Conservation (phyloP, 352 stramenopile species). For the Saprolegnia diclina region DNA sequence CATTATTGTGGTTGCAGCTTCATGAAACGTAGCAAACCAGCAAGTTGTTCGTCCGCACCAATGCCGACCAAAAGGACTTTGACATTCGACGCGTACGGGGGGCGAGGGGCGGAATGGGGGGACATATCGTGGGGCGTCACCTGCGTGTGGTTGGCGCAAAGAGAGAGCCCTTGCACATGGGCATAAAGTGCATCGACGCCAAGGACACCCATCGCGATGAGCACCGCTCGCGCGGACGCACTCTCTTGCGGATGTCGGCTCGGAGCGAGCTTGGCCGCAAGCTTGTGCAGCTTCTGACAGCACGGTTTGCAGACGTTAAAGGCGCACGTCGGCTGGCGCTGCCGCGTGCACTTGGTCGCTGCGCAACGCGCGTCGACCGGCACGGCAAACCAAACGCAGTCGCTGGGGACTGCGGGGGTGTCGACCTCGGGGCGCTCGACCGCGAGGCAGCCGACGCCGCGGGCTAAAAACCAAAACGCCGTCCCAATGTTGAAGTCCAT, state of each 20-base stretch:
- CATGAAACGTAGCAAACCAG: slow-evolving; percentile 32
- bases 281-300: slow-evolving; percentile 45
- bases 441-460: slow-evolving; percentile 44
- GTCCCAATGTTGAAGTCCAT: slow-evolving; percentile 98
- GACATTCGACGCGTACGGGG: slow-evolving; percentile 40
- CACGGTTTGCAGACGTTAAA: slow-evolving; percentile 46
- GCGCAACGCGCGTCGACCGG: slow-evolving; percentile 36
- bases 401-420: too few relatives aligned
- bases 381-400: too few relatives aligned
- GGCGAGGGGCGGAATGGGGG: background rate
- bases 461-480: slow-evolving; percentile 93
- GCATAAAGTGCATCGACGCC: background rate
- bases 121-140: background rate
- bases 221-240: background rate
- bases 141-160: background rate
- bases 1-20: background rate
- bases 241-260: slow-evolving; percentile 7
- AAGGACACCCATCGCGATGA: background rate
- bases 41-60: slow-evolving; percentile 94
- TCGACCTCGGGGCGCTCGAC: too few relatives aligned
- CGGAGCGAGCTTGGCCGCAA: slow-evolving; percentile 23
- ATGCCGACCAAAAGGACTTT: slow-evolving; percentile 88
- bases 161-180: background rate
- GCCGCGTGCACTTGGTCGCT: slow-evolving; percentile 39
- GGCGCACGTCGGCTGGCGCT: slow-evolving; percentile 33